A percentile compares a stretch with the other conserved stretches of the same genome.
Evolutionary conservation across 768 basidiomycete genomes (phyloP).

Genomic region (Lactarius sp.): DNA sequence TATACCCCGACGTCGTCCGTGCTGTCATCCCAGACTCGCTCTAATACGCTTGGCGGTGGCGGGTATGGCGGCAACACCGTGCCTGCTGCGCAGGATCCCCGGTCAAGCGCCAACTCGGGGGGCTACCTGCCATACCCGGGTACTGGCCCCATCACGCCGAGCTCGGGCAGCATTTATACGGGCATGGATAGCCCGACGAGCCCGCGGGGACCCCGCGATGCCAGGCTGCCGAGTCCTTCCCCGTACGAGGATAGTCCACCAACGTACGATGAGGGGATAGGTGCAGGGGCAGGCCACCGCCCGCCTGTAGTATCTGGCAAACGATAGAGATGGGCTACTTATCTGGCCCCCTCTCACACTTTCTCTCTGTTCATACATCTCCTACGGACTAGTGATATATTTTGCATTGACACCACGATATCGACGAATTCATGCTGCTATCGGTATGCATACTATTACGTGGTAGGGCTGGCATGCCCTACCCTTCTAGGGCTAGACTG

Average conservation of each 20-base stretch:
- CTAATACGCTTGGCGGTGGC: slow-evolving; percentile 53
- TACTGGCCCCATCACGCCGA: background rate
- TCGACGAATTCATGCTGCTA: slow-evolving; percentile 9
- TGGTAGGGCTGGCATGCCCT: background rate
- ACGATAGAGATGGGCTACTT: slow-evolving; percentile 4
- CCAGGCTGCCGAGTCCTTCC: slow-evolving; percentile 9
- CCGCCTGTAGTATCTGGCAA: background rate
- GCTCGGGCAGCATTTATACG: slow-evolving; percentile 17
- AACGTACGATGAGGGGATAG: slow-evolving; percentile 52
- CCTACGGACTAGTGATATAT: slow-evolving; percentile 7
- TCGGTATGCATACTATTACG: background rate
- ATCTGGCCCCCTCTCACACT: background rate
- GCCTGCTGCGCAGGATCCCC: slow-evolving; percentile 26
- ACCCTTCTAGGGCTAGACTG: background rate
- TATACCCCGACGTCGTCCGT: slow-evolving; percentile 8
- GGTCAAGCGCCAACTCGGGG: slow-evolving; percentile 22
- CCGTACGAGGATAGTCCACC: slow-evolving; percentile 56
- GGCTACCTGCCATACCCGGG: slow-evolving; percentile 26
- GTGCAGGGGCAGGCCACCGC: background rate
- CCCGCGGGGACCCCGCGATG: slow-evolving; percentile 8
- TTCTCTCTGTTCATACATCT: background rate
- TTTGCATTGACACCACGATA: slow-evolving; percentile 1
- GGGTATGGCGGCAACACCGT: slow-evolving; percentile 48
- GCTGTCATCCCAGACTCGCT: slow-evolving; percentile 30
- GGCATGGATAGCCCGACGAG: slow-evolving; percentile 3